These are phyloP conservation scores for Saccharomycopsis olivae DNA, from an alignment of 805 yeast genomes.

Conservation along the genomic window DNA sequence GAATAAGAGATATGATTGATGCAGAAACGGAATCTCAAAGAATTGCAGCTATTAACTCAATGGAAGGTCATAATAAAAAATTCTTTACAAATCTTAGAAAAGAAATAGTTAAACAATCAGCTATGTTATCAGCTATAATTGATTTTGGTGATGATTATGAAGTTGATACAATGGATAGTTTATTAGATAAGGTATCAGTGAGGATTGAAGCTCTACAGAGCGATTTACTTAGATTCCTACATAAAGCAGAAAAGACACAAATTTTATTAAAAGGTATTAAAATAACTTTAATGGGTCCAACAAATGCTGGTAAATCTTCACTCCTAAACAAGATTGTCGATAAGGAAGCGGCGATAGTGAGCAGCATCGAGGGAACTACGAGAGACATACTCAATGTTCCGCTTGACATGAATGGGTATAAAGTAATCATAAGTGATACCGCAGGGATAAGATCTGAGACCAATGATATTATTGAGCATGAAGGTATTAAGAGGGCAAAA, in stretches of 20 bases:
- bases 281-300: slow-evolving; percentile 74
- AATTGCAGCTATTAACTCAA: slow-evolving; percentile 57
- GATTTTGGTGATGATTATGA: slow-evolving; percentile 95
- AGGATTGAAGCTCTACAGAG: slow-evolving; percentile 32
- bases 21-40: slow-evolving; percentile 92
- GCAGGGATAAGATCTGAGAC: slow-evolving; percentile 66
- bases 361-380: slow-evolving; percentile 88
- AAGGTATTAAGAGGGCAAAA: slow-evolving; percentile 77
- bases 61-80: slow-evolving; percentile 54
- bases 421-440: slow-evolving; percentile 79
- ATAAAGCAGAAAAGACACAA: slow-evolving; percentile 44
- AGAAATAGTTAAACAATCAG: slow-evolving; percentile 52
- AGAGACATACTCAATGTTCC: slow-evolving; percentile 80
- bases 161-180: slow-evolving; percentile 43
- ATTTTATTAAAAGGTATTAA: slow-evolving; percentile 64
- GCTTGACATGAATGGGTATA: slow-evolving; percentile 72
- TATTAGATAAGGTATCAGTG: slow-evolving; percentile 39
- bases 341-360: slow-evolving; percentile 82
- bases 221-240: slow-evolving; percentile 35
- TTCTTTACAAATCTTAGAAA: slow-evolving; percentile 59
- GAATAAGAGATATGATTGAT: slow-evolving; percentile 76
- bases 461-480: slow-evolving; percentile 51
- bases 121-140: slow-evolving; percentile 74
- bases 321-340: slow-evolving; percentile 65
- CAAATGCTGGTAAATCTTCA: slow-evolving; percentile 95